Evolutionary conservation across 805 yeast species (phyloP), one percentile per base, ranked within the genome.

Genomic region (Metschnikowia kofuensis): DNA sequence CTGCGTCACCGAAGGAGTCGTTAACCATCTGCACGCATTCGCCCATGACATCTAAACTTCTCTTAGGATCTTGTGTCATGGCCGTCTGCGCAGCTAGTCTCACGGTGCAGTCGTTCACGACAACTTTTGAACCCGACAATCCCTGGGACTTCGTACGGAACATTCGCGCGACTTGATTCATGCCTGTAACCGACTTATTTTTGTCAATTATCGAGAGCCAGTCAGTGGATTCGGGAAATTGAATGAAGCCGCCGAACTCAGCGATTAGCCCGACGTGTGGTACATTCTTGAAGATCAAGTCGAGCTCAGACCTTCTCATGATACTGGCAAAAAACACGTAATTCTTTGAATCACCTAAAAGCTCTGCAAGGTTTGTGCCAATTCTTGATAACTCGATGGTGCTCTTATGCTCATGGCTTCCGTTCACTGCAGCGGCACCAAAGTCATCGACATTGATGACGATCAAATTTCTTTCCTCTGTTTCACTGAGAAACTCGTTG

Each of bases 21-120:
- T 92, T 90, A 48, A 91, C 82, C 64, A 89, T 90, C 26, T 91
- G 84, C 41, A 91, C 83, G 48, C 86, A 78, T 58, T 90, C 97
- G 42, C 97, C 97, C 68, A 89, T 79, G 15, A 84, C 77, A 41
- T 84, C 76, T 30, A 77, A 66, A 45, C 83, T 82, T 58, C 96
- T 79, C 44, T 84, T 89, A 29, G 74, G 70, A 54, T 78, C 80
- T 15, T 77, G 78, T 39, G 79, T 82, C 40, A 78, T 79, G 7
- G 87, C 82, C 44, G 74, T 76, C 42, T 87, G 90, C 1, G 95
- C 84, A 57, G 88, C 87, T 60, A 89, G 83, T 49, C 85, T 76
- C 39, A 92, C 74, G 36, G 89, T 82, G 37, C 92, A 84, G 50
- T 89, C 96, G 52, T 86, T 87, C 37, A 80, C 73, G 51, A 84